Evolutionary conservation across 345 rosid genomes (phyloP), one percentile per base, ranked within the genome.

Genomic region (Salix suchowensis): DNA sequence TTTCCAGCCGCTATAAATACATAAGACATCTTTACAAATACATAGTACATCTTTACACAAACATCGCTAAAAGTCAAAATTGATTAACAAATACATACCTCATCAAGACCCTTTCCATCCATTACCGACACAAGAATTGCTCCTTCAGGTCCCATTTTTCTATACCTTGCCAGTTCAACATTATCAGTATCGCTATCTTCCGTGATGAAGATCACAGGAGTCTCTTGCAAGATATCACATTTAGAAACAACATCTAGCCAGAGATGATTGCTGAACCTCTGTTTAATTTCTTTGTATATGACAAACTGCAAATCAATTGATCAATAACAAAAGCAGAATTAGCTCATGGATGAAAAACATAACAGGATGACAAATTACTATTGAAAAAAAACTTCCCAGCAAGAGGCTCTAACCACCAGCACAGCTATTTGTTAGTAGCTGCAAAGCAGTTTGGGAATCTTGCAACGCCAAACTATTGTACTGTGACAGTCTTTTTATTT

Each of bases 191-290:
- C 76, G 50, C 37, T 80, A 64, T 89, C 88, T 79, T 93, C 98
- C 18, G 91, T 83, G 77, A 81, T 79, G 74, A 85, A 90, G 54
- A 87, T 65, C 74, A 84, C 88, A 7, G 88, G 88, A 74, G 91
- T 78, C 69, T 82, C 89, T 86, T 84, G 82, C 84, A 92, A 77
- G 76, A 96, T 77, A 82, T 96, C 99, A 61, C 93, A 88, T 86
- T 96, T 96, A 14, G 98, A 96, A 34, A 93, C 82, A 67, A 91
- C 96, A 84, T 96, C 98, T 77, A 93, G 82, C 97, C 99, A 93
- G 74, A 90, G 81, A 82, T 85, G 90, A 82, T 86, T 85, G 28
- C 76, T 74, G 73, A 90, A 93, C 82, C 97, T 88, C 79, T 89
- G 88, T 77, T 79, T 93, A 4, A 95, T 88, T 80, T 93, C 97